Evolutionary conservation across 352 stramenopile genomes (phyloP), one percentile per base, ranked within the genome.

Genomic region (Phytophthora agathidicida): DNA sequence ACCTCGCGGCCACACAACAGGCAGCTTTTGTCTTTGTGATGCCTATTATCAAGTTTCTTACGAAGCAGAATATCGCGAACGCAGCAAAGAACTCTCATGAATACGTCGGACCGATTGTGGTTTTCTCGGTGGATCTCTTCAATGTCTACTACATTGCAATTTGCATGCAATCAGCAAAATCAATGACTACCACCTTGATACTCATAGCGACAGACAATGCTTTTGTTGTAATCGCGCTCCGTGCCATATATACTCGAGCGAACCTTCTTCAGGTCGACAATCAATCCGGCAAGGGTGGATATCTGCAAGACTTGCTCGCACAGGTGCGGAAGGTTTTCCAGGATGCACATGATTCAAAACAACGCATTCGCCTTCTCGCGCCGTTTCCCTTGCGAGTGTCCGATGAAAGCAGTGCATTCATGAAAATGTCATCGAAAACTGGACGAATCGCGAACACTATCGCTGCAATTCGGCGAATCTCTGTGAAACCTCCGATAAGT

Each of bases 21-120:
- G 41, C 44, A 0, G 17, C 20, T 20, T 49, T 65, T 11, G 41
- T 69, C 10, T 26, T 69, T 7, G 41, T 56, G 5, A 48, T 65
- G 27, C 44, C 45, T 10, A 9, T 60, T 13, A 56, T 69, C 16
- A 72, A 71, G 17, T 42, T 71, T n/a, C 17, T 38, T 8, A 60
- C 64, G 4, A 62, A 65, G 17, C 64, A 75, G 16, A 35, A 58
- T 11, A 52, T 55, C 3, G 64, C 64, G 3, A 48, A 45, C 7
- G 37, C 35, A 20, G 51, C 41, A 3, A 27, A 30, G 6, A 43
- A 67, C 17, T 60, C 39, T 7, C 28, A 60, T 13, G 63, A 76
- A 8, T 59, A 59, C 11, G 17, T 59, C 3, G 50, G 28, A 3
- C 50, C 38, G 20, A 60, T 44, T 22, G 30, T 60, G 6, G 22